These are phyloP conservation scores for Pulicaria dysenterica DNA, from an alignment of 129 eudicot species.

Conservation along the genomic window DNA sequence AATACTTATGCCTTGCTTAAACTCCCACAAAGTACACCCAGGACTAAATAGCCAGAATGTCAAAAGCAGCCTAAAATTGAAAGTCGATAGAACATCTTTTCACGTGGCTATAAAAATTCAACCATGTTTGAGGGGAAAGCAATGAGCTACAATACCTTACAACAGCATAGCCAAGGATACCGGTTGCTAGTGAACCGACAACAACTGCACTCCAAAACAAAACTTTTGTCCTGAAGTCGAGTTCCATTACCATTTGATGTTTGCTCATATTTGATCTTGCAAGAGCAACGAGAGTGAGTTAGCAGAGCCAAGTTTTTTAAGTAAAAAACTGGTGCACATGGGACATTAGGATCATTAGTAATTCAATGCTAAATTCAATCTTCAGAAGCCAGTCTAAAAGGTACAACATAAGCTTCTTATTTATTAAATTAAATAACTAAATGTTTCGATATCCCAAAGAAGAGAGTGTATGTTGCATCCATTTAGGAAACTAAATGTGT, in stretches of 20 bases:
- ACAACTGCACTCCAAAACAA: constrained; percentile 71
- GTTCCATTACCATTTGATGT: constrained; percentile 76
- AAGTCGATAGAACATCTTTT: neutral
- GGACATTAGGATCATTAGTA: neutral
- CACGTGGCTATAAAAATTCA: neutral
- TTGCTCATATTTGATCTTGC: constrained; percentile 73
- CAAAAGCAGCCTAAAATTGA: too few species aligned
- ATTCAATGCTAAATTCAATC: neutral
- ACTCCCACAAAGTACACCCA: too few species aligned
- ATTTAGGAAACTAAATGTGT: too few species aligned
- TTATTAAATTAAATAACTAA: too few species aligned
- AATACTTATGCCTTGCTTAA: too few species aligned
- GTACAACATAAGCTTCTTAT: too few species aligned
- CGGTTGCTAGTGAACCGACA: constrained; percentile 68
- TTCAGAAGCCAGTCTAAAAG: neutral
- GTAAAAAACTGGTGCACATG: neutral
- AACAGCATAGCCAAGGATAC: constrained; percentile 69
- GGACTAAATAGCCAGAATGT: too few species aligned
- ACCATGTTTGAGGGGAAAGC: neutral
- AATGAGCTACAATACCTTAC: constrained; percentile 52
- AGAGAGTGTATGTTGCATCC: too few species aligned
- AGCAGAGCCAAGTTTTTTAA: neutral
- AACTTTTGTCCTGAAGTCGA: constrained; percentile 61
- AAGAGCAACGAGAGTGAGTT: constrained; percentile 18
- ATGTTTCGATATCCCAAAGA: too few species aligned